A percentile compares a stretch with the other conserved stretches of the same genome.
These are phyloP conservation scores for Barnettozyma sp. DNA, from an alignment of 805 yeast genomes.

Conservation along the genomic window DNA sequence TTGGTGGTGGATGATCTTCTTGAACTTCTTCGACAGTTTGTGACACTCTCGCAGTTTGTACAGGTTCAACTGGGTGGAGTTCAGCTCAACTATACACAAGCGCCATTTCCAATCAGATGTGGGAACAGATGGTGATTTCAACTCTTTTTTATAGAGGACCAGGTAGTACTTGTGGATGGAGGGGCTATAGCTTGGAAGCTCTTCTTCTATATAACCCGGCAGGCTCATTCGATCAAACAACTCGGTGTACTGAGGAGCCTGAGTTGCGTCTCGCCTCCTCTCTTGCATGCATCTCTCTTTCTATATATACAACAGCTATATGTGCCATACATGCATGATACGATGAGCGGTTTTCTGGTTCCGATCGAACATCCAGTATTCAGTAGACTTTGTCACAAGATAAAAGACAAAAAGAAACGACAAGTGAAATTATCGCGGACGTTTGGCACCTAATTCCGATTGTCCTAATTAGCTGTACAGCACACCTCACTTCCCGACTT, in stretches of 20 bases:
- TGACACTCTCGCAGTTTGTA: slow-evolving; percentile 6
- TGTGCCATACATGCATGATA: too few relatives aligned
- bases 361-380: too few relatives aligned
- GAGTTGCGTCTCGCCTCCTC: neutral
- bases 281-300: neutral
- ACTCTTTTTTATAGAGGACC: slow-evolving; percentile 9
- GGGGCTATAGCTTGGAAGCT: slow-evolving; percentile 6
- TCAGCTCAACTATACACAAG: slow-evolving; percentile 9
- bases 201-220: neutral
- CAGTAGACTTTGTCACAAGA: slow-evolving; percentile 1
- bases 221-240: neutral
- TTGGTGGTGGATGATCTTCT: slow-evolving; percentile 5
- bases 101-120: slow-evolving; percentile 12
- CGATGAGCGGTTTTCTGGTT: too few relatives aligned
- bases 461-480: too few relatives aligned
- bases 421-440: neutral
- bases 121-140: slow-evolving; percentile 10
- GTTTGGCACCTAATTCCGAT: too few relatives aligned
- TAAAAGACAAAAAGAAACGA: neutral
- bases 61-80: slow-evolving; percentile 13
- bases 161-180: slow-evolving; percentile 5
- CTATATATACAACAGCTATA: too few relatives aligned
- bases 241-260: neutral
- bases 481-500: too few relatives aligned
- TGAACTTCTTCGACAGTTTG: slow-evolving; percentile 1